Evolutionary conservation across 805 yeast genomes (phyloP).

Genomic region (Maudiozyma serrabonitensis): DNA sequence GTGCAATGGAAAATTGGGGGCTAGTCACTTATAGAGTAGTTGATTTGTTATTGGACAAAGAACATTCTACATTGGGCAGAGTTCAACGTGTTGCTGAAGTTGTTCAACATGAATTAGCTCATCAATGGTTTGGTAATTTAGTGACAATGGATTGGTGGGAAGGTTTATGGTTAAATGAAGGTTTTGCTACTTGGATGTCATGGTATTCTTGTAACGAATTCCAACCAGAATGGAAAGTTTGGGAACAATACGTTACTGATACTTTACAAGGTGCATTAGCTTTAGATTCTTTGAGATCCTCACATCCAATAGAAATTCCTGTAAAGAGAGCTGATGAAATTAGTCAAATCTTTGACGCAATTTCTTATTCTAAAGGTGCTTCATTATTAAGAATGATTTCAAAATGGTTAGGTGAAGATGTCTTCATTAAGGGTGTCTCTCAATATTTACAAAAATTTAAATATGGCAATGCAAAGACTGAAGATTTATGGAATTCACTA

Average conservation of each 20-base stretch:
- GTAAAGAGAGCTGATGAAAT: constrained; percentile 70
- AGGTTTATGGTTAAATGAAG: constrained; percentile 82
- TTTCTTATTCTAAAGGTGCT: constrained; percentile 76
- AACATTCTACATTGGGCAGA: constrained; percentile 51
- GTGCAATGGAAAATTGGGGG: constrained; percentile 88
- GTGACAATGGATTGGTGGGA: constrained; percentile 94
- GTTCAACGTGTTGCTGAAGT: constrained; percentile 76
- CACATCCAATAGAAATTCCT: constrained; percentile 82
- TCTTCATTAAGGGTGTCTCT: constrained; percentile 70
- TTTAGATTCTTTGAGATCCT: constrained; percentile 70
- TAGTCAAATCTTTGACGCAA: constrained; percentile 77
- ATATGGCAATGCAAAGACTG: constrained; percentile 69
- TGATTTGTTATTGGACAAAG: constrained; percentile 63
- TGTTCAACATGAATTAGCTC: constrained; percentile 82
- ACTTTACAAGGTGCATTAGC: constrained; percentile 65
- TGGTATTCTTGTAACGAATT: constrained; percentile 73
- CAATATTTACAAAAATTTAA: constrained; percentile 64
- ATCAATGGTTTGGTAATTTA: constrained; percentile 86
- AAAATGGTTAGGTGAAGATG: constrained; percentile 69
- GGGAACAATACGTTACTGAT: constrained; percentile 75
- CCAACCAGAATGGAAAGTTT: constrained; percentile 79
- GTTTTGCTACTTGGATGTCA: constrained; percentile 87
- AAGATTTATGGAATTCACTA: constrained; percentile 69
- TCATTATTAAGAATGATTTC: constrained; percentile 72
- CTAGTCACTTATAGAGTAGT: constrained; percentile 71